These are phyloP conservation scores for Vaccinium corymbosum DNA, from an alignment of 148 eudicot genomes.

Conservation along the genomic window DNA sequence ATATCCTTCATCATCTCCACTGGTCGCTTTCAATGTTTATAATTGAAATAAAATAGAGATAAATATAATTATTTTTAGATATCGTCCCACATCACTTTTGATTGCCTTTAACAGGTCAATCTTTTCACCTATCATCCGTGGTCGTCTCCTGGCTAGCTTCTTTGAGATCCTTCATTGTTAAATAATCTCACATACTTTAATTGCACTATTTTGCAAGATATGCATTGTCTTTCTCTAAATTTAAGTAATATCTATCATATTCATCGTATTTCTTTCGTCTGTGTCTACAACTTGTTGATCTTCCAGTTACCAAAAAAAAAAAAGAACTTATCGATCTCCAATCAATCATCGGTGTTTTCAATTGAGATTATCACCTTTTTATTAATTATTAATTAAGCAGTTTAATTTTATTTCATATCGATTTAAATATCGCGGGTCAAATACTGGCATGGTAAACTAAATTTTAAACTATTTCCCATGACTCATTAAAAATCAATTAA, in stretches of 20 bases:
- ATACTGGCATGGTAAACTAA: not conserved
- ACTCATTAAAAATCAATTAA: not conserved
- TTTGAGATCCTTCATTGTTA: not conserved
- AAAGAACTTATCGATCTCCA: not conserved
- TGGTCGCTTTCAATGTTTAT: not conserved
- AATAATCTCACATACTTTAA: not conserved
- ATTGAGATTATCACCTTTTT: not conserved
- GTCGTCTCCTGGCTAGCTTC: not conserved
- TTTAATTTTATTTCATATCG: not conserved
- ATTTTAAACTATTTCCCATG: not conserved
- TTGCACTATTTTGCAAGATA: not conserved
- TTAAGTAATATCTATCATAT: not conserved
- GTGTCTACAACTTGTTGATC: not conserved
- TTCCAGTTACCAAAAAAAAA: too few species aligned
- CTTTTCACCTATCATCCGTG: not conserved
- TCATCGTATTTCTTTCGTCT: not conserved
- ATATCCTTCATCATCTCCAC: not conserved
- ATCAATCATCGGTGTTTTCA: not conserved
- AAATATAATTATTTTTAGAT: not conserved
- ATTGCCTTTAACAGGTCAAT: not conserved
- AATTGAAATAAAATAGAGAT: not conserved
- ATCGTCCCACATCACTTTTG: not conserved
- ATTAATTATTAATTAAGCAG: not conserved
- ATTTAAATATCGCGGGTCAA: not conserved
- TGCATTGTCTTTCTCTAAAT: not conserved